phyloP scores from a whole-genome alignment of 2,329 filamentous ascomycete genomes.

The Dactylellina sp. region DNA sequence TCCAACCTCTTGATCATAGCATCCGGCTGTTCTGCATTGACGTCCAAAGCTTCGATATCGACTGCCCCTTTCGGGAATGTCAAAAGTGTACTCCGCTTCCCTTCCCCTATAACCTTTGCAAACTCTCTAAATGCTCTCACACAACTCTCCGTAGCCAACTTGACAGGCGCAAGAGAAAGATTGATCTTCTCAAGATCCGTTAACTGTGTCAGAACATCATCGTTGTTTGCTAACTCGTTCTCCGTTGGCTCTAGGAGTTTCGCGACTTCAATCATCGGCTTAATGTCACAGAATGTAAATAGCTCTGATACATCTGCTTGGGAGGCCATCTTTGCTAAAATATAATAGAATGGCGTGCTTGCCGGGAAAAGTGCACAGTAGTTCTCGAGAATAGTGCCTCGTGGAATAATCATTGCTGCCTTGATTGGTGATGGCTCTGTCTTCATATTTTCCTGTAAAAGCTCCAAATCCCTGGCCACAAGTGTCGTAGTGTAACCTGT shows the following conservation, averaged over 20 bases:
- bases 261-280: slow-evolving; percentile 74
- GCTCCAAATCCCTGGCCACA: slow-evolving; percentile 18
- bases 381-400: slow-evolving; percentile 75
- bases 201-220: slow-evolving; percentile 7
- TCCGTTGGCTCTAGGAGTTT: slow-evolving; percentile 79
- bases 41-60: slow-evolving; percentile 78
- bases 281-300: slow-evolving; percentile 77
- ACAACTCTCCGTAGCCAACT: slow-evolving; percentile 66
- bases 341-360: slow-evolving; percentile 82
- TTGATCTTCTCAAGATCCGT: slow-evolving; percentile 78
- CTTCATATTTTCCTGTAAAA: slow-evolving; percentile 38
- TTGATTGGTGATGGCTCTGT: slow-evolving; percentile 68
- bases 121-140: slow-evolving; percentile 56
- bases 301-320: slow-evolving; percentile 73
- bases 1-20: slow-evolving; percentile 75
- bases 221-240: slow-evolving; percentile 66
- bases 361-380: slow-evolving; percentile 86
- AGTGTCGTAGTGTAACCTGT: slow-evolving; percentile 43
- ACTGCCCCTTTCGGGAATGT: slow-evolving; percentile 73
- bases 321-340: slow-evolving; percentile 79
- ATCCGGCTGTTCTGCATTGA: slow-evolving; percentile 62
- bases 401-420: slow-evolving; percentile 76
- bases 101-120: slow-evolving; percentile 73
- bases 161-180: slow-evolving; percentile 78
- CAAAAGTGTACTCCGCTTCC: slow-evolving; percentile 75